Conservation (phyloP, 257 asterid genomes). For the Oldenlandia corymbosa region DNA sequence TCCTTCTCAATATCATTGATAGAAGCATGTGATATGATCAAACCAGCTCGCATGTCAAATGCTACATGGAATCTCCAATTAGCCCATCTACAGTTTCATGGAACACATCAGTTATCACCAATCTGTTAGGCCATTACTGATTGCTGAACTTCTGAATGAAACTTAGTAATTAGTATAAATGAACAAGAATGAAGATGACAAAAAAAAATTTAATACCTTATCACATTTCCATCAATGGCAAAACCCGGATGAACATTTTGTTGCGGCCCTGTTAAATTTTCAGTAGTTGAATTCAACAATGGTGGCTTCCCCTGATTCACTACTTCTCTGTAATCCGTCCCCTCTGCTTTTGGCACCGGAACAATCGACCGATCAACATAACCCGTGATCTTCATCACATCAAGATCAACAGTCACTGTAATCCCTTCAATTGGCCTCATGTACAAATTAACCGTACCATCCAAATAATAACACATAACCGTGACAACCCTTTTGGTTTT, state of each 20-base stretch:
- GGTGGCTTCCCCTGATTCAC: not conserved
- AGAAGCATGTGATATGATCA: slow-evolving; percentile 52
- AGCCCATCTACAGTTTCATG: slow-evolving; percentile 48
- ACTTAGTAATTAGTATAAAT: too few relatives aligned
- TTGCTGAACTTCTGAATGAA: too few relatives aligned
- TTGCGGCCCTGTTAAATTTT: not conserved
- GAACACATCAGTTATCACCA: too few relatives aligned
- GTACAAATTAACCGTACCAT: slow-evolving; percentile 56
- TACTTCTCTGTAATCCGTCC: slow-evolving; percentile 48
- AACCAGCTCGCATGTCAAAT: slow-evolving; percentile 64
- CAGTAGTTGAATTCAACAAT: not conserved
- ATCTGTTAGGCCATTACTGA: too few relatives aligned
- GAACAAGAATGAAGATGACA: too few relatives aligned
- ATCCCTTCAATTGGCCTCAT: slow-evolving; percentile 80
- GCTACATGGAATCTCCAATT: slow-evolving; percentile 57
- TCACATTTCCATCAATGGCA: slow-evolving; percentile 37
- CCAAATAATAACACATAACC: slow-evolving; percentile 51
- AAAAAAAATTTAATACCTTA: not conserved
- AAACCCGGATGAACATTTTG: slow-evolving; percentile 30
- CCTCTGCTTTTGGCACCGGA: slow-evolving; percentile 57
- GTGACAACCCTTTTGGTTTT: slow-evolving; percentile 34
- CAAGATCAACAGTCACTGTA: slow-evolving; percentile 54
- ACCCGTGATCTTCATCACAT: slow-evolving; percentile 38
- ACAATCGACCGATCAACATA: slow-evolving; percentile 39
- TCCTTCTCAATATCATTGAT: slow-evolving; percentile 40